phyloP scores from a whole-genome alignment of 2,329 filamentous ascomycete species.

The Paecilomyces dactylethromorphus region DNA sequence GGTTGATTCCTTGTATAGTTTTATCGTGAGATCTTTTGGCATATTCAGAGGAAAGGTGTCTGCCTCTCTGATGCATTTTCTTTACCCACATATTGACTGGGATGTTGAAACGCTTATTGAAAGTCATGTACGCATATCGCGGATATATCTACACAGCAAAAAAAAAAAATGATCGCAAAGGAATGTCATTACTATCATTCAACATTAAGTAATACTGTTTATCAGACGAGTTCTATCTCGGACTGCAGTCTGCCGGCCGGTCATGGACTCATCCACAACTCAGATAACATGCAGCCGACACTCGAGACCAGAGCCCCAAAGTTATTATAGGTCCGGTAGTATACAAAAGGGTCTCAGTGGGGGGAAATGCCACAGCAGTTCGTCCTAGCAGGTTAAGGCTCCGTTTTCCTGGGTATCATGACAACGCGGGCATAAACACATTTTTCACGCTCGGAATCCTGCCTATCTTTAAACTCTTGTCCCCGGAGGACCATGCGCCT shows the following conservation, averaged over 20 bases:
- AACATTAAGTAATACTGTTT: not conserved
- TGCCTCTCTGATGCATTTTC: no score
- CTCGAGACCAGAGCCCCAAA: not conserved
- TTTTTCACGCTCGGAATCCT: not conserved
- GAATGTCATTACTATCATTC: no score
- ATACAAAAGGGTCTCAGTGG: not conserved
- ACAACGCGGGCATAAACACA: not conserved
- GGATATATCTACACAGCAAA: no score
- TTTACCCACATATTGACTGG: no score
- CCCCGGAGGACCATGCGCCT: conserved; percentile 42
- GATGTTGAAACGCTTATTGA: no score
- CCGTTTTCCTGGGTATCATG: not conserved
- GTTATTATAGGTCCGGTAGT: not conserved
- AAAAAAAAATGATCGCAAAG: no score
- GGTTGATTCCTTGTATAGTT: not conserved
- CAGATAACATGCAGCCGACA: not conserved
- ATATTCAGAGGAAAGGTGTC: not conserved
- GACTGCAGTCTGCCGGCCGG: not conserved
- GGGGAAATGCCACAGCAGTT: not conserved
- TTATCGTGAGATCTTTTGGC: not conserved
- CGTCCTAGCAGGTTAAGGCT: not conserved
- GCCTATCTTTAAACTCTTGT: not conserved
- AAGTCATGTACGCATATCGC: no score
- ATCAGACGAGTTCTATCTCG: not conserved
- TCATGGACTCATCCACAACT: not conserved